Evolutionary conservation across 1,284 basidiomycete genomes (phyloP).

Genomic region (Acaromyces ingoldii): DNA sequence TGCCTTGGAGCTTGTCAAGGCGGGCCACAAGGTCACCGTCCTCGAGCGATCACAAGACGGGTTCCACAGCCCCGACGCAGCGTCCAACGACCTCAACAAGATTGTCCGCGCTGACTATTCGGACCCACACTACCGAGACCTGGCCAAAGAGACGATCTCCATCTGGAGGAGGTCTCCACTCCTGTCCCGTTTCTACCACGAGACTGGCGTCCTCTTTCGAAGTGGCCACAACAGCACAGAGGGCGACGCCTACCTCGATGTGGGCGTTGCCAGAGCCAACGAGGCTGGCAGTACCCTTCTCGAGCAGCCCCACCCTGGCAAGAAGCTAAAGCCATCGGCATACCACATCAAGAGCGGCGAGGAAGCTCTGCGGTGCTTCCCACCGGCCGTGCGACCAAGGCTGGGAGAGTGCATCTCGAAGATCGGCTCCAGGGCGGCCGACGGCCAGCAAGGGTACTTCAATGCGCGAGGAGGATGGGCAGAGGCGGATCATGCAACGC

Average conservation of each 20-base stretch:
- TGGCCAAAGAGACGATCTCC: constrained; percentile 68
- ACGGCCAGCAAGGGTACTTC: constrained; percentile 56
- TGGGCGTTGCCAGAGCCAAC: constrained; percentile 20
- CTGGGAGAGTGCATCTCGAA: constrained; percentile 14
- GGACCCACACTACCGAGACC: constrained; percentile 58
- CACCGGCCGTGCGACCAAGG: not conserved
- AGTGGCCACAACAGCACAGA: constrained; percentile 8
- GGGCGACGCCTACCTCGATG: constrained; percentile 14
- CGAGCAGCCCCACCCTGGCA: constrained; percentile 5
- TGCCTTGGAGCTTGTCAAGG: constrained; percentile 66
- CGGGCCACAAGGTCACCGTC: constrained; percentile 67
- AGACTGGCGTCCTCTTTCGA: constrained; percentile 39
- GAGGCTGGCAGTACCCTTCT: constrained; percentile 3
- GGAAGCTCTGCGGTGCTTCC: constrained; percentile 15
- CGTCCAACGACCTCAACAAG: constrained; percentile 79
- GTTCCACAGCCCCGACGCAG: constrained; percentile 64
- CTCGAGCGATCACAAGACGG: constrained; percentile 53
- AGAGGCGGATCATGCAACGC: constrained; percentile 66
- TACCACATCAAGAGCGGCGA: constrained; percentile 11
- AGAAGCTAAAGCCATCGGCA: constrained; percentile 10
- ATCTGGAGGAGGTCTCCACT: constrained; percentile 60
- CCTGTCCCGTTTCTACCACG: constrained; percentile 29
- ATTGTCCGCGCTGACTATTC: constrained; percentile 56
- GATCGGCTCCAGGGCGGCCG: constrained; percentile 20
- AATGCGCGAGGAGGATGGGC: constrained; percentile 82